Base-by-base conservation (phyloP, 768 basidiomycete species). In the Mycena sanguinolenta region DNA sequence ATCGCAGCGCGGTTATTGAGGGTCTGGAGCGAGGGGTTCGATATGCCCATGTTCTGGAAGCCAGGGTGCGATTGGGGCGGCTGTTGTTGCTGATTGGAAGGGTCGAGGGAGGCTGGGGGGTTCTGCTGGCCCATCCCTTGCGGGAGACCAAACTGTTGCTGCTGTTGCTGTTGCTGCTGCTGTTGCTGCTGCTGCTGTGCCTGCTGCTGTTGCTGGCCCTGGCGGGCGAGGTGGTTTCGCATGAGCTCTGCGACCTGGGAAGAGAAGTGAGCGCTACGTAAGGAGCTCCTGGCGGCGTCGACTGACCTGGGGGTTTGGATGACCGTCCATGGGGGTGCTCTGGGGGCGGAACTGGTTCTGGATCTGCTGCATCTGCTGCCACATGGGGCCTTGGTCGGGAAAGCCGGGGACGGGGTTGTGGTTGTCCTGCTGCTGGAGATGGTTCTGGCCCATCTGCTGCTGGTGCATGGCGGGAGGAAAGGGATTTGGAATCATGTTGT, bases 351-450 rank as follows among this genome's bases (percentile, higher is more conserved):
- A 86, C 70, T 82, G 81, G 50, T 80, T 81, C 73, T 84, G 83
- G 68, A 81, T 74, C 60, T 84, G 83, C 77, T 86, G 85, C 77
- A 87, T 85, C 78, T 88, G 86, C 79, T 87, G 86, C 91, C 90
- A 91, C 74, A 88, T 82, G 69, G 85, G 87, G 70, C 72, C 72
- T 32, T 87, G 85, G 77, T 91, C 90, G 77, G 84, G 71, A 79
- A 86, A 86, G 73, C 80, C 80, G 75, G 85, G 78, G 75, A 83
- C 82, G 52, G 81, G 76, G 77, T 79, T 80, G 78, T 82, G 78
- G 75, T 80, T 76, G 71, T 81, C 77, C 73, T 82, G 84, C 60
- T 85, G 87, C 73, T 82, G 84, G 59, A 86, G 80, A 71, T 83
- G 82, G 70, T 83, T 81, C 62, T 84, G 79, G 63, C 83, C 79